Percentiles rank a stretch among this genome's conserved stretches.
These are phyloP conservation scores for Scalesia atractyloides DNA, from an alignment of 129 eudicot species.

Conservation along the genomic window DNA sequence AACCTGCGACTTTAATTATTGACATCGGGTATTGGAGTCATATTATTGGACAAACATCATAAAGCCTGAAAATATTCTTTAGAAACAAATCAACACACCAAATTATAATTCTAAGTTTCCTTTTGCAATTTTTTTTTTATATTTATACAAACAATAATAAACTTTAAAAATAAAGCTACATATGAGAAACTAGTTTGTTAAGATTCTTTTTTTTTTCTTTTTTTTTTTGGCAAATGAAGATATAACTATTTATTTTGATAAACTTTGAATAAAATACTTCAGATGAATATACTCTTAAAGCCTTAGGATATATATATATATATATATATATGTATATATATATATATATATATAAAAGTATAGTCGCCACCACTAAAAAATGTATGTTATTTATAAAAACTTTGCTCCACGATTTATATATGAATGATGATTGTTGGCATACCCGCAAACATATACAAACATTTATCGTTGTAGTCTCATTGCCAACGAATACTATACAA, in stretches of 20 bases:
- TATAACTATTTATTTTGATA: background rate
- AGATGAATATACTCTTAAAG: background rate
- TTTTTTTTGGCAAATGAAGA: too few species aligned
- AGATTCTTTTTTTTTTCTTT: too few species aligned
- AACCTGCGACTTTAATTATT: background rate
- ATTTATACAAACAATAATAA: background rate
- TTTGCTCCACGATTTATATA: background rate
- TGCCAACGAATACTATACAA: too few species aligned
- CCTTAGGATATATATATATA: background rate
- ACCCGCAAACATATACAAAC: too few species aligned
- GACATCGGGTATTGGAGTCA: background rate
- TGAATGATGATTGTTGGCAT: background rate
- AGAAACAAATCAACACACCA: background rate
- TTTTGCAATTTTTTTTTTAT: background rate
- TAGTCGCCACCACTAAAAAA: too few species aligned
- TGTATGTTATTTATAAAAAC: background rate
- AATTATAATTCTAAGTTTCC: background rate
- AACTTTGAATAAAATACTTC: background rate
- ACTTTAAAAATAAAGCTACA: background rate
- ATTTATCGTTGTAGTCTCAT: too few species aligned
- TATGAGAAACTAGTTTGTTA: too few species aligned
- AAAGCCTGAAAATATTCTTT: conserved; percentile 6
- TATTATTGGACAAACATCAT: background rate
- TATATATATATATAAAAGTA: too few species aligned
- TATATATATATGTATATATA: too few species aligned